Evolutionary conservation across 345 rosid species (phyloP).

Genomic region (Melaleuca alternifolia): DNA sequence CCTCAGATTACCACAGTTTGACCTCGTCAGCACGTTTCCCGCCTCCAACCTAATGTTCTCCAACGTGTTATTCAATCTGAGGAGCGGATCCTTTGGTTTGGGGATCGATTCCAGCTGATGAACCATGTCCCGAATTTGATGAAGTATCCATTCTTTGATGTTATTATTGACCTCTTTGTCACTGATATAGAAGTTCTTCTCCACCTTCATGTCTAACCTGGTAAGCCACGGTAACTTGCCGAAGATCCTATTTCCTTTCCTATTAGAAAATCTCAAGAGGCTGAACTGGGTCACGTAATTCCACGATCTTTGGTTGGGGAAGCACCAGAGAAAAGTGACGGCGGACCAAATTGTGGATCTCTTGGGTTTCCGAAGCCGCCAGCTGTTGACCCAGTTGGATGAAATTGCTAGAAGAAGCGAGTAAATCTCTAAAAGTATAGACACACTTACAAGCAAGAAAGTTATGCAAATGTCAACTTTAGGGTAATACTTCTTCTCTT

Average conservation of each 20-base stretch:
- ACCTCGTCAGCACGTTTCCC: background rate
- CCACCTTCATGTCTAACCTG: background rate
- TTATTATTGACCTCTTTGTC: background rate
- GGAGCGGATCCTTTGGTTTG: too few relatives aligned
- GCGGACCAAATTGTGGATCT: too few relatives aligned
- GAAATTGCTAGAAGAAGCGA: background rate
- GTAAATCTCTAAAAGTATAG: constrained; percentile 3
- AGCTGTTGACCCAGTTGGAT: constrained; percentile 1
- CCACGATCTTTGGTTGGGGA: background rate
- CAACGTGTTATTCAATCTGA: too few relatives aligned
- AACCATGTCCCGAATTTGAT: too few relatives aligned
- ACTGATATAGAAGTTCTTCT: background rate
- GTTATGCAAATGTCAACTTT: constrained; percentile 4
- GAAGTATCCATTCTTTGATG: background rate
- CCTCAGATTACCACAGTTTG: background rate
- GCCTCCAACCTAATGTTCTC: background rate
- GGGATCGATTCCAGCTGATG: too few relatives aligned
- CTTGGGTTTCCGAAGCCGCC: background rate
- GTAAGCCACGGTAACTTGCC: background rate
- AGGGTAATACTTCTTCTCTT: background rate
- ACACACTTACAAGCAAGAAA: background rate
- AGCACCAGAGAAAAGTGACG: background rate
- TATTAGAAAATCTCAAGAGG: background rate
- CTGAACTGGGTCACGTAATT: background rate
- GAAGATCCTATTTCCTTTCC: background rate